Evolutionary conservation across 1,284 basidiomycete species (phyloP).

Genomic region (Hemileia vastatrix): DNA sequence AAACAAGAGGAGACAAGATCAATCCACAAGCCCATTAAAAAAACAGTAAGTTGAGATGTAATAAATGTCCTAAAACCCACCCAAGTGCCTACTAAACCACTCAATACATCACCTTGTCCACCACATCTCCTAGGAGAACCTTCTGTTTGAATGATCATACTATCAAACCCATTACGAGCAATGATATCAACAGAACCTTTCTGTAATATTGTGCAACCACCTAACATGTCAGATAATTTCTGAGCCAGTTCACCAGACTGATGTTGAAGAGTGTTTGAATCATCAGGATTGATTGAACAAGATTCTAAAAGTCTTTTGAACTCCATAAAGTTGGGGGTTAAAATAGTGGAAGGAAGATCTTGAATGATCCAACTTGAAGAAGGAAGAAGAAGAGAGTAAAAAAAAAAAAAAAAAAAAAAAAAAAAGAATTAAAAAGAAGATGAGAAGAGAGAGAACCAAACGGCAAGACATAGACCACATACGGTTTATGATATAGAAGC

Average conservation of each 20-base stretch:
- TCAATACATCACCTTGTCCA: constrained; percentile 78
- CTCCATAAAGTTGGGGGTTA: constrained; percentile 92
- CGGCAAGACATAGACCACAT: too few relatives aligned
- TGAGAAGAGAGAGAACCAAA: not conserved
- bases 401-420: not conserved
- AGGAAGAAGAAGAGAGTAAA: not conserved
- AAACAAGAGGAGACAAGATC: too few relatives aligned
- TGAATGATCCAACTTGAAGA: not conserved
- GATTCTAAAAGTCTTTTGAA: constrained; percentile 73
- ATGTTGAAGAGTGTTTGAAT: constrained; percentile 46
- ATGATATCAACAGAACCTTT: constrained; percentile 57
- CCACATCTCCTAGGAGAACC: constrained; percentile 88
- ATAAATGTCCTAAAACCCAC: not conserved
- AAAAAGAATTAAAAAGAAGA: not conserved
- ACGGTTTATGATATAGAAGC: constrained; percentile 12
- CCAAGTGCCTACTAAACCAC: constrained; percentile 68
- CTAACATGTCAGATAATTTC: constrained; percentile 59
- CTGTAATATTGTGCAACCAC: constrained; percentile 81
- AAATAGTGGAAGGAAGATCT: constrained; percentile 50
- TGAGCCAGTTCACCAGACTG: constrained; percentile 52
- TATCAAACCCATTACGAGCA: constrained; percentile 36
- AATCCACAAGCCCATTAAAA: not conserved
- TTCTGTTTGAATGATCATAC: constrained; percentile 55
- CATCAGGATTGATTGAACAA: constrained; percentile 50
- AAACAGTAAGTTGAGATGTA: not conserved